Percentiles rank a stretch among this genome's conserved stretches.
These are phyloP conservation scores for Trypethelium eluteriae DNA, from an alignment of 495 filamentous ascomycete species.

Conservation along the genomic window DNA sequence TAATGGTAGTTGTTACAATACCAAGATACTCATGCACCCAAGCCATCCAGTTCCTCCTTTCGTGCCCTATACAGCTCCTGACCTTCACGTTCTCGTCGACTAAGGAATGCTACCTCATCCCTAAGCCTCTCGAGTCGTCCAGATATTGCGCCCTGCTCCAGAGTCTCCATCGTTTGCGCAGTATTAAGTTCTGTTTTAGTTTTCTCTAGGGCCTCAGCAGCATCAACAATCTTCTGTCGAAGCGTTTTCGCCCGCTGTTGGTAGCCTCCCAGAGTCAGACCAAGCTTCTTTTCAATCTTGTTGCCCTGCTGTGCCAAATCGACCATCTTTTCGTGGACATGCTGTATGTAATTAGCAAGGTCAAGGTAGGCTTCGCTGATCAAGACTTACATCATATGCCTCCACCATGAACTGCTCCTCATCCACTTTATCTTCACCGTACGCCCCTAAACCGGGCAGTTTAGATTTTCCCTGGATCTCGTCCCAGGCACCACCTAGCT, in stretches of 20 bases:
- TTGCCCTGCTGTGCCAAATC: conserved; percentile 68
- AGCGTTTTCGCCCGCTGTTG: conserved; percentile 76
- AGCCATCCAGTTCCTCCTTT: conserved; percentile 67
- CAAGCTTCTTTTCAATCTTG: conserved; percentile 90
- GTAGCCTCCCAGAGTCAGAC: conserved; percentile 80
- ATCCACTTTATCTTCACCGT: conserved; percentile 65
- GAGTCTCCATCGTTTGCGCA: conserved; percentile 67
- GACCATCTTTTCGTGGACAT: conserved; percentile 61
- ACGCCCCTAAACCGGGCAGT: conserved; percentile 70
- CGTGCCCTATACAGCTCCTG: conserved; percentile 74
- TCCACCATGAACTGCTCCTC: conserved; percentile 52
- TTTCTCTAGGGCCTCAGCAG: conserved; percentile 65
- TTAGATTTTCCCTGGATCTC: conserved; percentile 48
- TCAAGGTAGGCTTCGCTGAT: neutral
- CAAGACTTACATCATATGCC: conserved; percentile 56
- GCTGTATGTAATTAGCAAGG: conserved; percentile 42
- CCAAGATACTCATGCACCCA: conserved; percentile 35
- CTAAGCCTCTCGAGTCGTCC: conserved; percentile 66
- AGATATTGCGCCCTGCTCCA: conserved; percentile 67
- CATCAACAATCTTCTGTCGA: conserved; percentile 71
- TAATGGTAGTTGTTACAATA: conserved; percentile 20
- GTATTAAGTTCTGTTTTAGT: conserved; percentile 62
- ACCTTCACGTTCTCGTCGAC: conserved; percentile 75
- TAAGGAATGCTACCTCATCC: conserved; percentile 76
- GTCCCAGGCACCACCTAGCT: conserved; percentile 62